phyloP scores from a whole-genome alignment of 2,329 filamentous ascomycete species.

The Stagonosporopsis cucurbitacearum region DNA sequence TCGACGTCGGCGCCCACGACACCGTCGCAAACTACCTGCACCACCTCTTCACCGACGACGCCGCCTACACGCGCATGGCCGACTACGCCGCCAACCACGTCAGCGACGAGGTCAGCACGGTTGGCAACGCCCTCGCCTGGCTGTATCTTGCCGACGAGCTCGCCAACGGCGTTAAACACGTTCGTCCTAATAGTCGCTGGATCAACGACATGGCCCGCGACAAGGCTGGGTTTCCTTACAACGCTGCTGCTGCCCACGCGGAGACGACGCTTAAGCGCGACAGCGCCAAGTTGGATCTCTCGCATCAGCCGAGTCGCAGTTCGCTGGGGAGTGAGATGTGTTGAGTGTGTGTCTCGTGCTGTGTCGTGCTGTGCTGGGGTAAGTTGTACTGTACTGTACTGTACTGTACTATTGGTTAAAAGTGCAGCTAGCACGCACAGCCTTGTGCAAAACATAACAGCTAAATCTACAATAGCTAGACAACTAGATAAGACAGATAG shows the following conservation, averaged over 20 bases:
- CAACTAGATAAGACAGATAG: too few relatives aligned
- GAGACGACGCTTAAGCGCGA: constrained; percentile 17
- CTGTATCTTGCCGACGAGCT: constrained; percentile 76
- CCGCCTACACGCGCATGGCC: constrained; percentile 72
- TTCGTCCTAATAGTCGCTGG: constrained; percentile 69
- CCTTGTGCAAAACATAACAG: too few relatives aligned
- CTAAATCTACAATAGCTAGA: too few relatives aligned
- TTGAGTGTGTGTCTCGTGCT: too few relatives aligned
- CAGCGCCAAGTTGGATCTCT: constrained; percentile 12
- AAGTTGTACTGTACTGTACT: too few relatives aligned
- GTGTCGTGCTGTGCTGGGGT: too few relatives aligned
- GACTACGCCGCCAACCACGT: constrained; percentile 69
- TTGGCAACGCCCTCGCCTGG: constrained; percentile 79
- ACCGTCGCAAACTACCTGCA: constrained; percentile 72
- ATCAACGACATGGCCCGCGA: constrained; percentile 76
- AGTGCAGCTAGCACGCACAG: too few relatives aligned
- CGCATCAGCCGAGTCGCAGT: constrained; percentile 8
- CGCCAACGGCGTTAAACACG: constrained; percentile 61
- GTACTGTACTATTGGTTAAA: too few relatives aligned
- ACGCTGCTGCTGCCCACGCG: constrained; percentile 63
- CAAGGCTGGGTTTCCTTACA: constrained; percentile 66
- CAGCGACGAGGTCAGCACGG: constrained; percentile 81
- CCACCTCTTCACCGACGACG: constrained; percentile 69
- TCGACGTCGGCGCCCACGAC: constrained; percentile 72
- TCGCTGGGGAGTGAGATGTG: background rate